Conservation (phyloP, 2,329 filamentous ascomycete species). For the Neocucurbitaria cava region DNA sequence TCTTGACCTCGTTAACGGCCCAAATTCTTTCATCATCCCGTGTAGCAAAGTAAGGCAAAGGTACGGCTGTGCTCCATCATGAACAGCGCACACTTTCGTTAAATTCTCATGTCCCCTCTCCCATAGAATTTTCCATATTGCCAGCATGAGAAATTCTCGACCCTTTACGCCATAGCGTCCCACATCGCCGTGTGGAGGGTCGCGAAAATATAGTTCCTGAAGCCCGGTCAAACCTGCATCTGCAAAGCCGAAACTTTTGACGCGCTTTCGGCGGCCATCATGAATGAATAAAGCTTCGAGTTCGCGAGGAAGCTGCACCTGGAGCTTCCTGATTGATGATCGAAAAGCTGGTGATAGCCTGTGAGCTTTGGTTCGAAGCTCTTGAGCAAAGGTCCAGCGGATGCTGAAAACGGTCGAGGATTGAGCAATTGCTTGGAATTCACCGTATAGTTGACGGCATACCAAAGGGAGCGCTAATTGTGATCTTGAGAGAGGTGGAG, state of each 20-base stretch:
- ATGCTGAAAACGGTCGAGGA: constrained; percentile 15
- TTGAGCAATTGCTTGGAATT: constrained; percentile 20
- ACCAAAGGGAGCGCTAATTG: constrained; percentile 22
- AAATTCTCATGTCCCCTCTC: constrained; percentile 13
- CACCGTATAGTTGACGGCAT: constrained; percentile 23
- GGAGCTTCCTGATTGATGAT: constrained; percentile 16
- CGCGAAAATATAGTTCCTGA: constrained; percentile 22
- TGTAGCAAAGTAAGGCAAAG: constrained; percentile 4
- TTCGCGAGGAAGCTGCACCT: constrained; percentile 2
- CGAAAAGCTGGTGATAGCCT: neutral
- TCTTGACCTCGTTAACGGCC: constrained; percentile 3
- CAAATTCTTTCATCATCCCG: constrained; percentile 7
- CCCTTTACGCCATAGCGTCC: neutral
- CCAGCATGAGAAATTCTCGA: constrained; percentile 9
- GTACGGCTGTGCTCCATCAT: constrained; percentile 13
- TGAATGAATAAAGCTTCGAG: neutral
- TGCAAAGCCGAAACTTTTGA: constrained; percentile 13
- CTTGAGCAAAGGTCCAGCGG: constrained; percentile 1
- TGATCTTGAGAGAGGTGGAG: constrained; percentile 13
- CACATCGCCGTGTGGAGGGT: constrained; percentile 1
- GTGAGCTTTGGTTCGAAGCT: constrained; percentile 5
- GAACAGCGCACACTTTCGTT: constrained; percentile 21
- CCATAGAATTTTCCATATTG: constrained; percentile 22
- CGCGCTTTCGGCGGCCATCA: constrained; percentile 4
- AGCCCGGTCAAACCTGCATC: constrained; percentile 18